Evolutionary conservation across 1,284 basidiomycete genomes (phyloP), one percentile per base, ranked within the genome.

Genomic region (Exobasidium cylindrosporum): DNA sequence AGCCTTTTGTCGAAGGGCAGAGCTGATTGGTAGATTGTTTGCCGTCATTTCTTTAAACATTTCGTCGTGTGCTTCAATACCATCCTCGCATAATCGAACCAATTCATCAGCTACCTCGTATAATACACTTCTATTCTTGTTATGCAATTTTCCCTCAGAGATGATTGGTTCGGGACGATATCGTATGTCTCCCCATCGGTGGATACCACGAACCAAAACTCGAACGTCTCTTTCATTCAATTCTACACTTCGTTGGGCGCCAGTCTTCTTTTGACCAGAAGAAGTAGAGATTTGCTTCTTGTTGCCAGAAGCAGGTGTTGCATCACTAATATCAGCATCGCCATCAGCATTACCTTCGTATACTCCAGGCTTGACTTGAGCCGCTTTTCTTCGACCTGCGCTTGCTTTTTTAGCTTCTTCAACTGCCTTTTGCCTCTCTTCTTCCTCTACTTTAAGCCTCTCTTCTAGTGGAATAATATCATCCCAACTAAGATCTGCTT

Each of bases 391-490:
- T 62, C 70, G 66, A 87, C 86, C 70, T 87, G 89, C 49, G 72
- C 80, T 63, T 70, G 81, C 72, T 7, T 80, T 79, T 14, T 73
- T 72, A 2, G 75, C 76, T 68, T 92, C 91, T 69, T 93, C 91
- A 54, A 87, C 86, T 17, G 78, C 76, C 60, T 76, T 74, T 61
- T 81, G 72, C 31, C 73, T 71, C 60, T 74, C 73, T 56, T 78
- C 76, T 56, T 81, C 80, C 67, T 94, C 91, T 54, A 89, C 87
- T 80, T 88, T 88, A 79, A 89, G 88, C 5, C 96, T 89, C 75
- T 94, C 92, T 43, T 95, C 92, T 11, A 90, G 82, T 6, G 96
- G 96, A 72, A 99, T 98, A 78, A 99, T 98, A 71, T 98, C 96
- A 78, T 98, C 96, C 96, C 96, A 98, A 78, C 74, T 77, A 2